phyloP scores from a whole-genome alignment of 1,284 basidiomycete species.

The Uromyces viciae-fabae region DNA sequence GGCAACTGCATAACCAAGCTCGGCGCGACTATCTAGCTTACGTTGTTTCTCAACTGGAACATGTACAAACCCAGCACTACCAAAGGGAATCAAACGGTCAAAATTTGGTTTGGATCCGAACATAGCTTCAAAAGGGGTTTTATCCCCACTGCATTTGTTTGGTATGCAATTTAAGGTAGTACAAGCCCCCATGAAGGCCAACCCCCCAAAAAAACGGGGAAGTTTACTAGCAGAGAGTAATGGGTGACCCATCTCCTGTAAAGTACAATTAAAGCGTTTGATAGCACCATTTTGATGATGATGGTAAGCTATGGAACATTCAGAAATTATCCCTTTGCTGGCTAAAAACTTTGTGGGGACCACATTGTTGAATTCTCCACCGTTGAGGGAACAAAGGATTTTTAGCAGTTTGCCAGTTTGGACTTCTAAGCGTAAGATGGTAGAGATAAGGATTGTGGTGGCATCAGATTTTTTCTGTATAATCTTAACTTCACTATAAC shows the following conservation, averaged over 20 bases:
- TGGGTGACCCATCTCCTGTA: background rate
- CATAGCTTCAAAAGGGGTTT: background rate
- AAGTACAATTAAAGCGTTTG: background rate
- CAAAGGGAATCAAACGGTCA: background rate
- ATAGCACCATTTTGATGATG: slow-evolving; percentile 2
- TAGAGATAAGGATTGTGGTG: background rate
- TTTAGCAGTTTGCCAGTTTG: background rate
- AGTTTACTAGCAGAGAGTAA: background rate
- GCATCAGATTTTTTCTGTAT: background rate
- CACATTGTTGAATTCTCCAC: slow-evolving; percentile 7
- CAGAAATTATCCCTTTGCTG: background rate
- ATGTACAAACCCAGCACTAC: background rate
- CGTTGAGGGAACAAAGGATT: background rate
- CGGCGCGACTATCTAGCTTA: background rate
- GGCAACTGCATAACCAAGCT: background rate
- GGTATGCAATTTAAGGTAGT: background rate
- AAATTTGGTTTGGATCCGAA: slow-evolving; percentile 2
- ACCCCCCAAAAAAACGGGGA: background rate
- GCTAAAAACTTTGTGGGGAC: background rate
- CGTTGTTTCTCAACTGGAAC: background rate
- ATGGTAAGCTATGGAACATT: background rate
- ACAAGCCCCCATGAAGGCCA: background rate
- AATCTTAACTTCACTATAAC: background rate
- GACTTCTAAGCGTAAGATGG: background rate
- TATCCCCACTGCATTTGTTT: background rate